Conservation (phyloP, 306 rosid genomes). For the Vigna nakashimae region DNA sequence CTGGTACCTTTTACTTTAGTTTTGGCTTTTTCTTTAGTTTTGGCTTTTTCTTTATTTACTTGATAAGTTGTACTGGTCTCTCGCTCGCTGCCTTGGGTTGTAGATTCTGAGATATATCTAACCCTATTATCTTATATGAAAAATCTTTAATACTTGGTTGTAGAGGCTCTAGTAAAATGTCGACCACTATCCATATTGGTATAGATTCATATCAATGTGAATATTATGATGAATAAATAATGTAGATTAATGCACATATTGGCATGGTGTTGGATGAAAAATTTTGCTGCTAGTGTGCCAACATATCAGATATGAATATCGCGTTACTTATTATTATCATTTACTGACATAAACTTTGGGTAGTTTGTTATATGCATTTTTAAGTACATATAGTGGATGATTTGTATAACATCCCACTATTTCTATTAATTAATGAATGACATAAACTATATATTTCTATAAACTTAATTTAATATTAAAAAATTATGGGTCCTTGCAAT, state of each 20-base stretch:
- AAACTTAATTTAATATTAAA: too few species aligned
- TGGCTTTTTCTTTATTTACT: too few species aligned
- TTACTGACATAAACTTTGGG: slow-evolving; percentile 11
- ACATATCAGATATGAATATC: slow-evolving; percentile 21
- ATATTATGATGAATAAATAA: slow-evolving; percentile 3
- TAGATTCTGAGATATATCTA: not conserved
- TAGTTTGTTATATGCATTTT: slow-evolving; percentile 32
- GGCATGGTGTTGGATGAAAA: not conserved
- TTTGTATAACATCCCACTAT: not conserved
- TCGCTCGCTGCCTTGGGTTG: not conserved
- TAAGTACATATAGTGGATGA: slow-evolving; percentile 7
- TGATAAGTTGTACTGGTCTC: slow-evolving; percentile 16
- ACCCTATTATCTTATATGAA: not conserved
- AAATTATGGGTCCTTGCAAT: too few species aligned
- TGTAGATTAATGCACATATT: not conserved
- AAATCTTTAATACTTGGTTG: too few species aligned
- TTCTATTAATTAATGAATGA: too few species aligned
- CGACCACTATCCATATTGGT: not conserved
- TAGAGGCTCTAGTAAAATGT: too few species aligned
- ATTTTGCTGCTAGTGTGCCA: not conserved
- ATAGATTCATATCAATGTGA: not conserved
- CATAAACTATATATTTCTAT: too few species aligned
- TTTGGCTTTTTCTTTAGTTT: too few species aligned
- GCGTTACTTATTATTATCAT: slow-evolving; percentile 11
- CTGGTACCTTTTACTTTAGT: not conserved